Evolutionary conservation across 108 stramenopile species (phyloP).

Genomic region (Mediolabrus comicus): DNA sequence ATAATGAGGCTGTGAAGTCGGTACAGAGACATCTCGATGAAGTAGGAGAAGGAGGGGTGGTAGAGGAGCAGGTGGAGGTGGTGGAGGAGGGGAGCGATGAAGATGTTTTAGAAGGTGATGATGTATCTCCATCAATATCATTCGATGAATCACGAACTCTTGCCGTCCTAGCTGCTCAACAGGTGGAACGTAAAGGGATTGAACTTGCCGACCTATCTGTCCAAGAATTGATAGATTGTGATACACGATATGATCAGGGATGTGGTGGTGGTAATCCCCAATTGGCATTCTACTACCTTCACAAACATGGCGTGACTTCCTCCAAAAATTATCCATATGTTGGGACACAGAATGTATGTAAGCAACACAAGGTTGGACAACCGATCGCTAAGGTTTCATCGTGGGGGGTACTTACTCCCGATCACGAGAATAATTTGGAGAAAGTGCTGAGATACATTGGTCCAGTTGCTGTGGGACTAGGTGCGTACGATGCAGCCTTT

Average conservation of each 20-base stretch:
- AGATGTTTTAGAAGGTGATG: not conserved
- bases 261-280: constrained; percentile 93
- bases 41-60: not conserved
- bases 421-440: constrained; percentile 72
- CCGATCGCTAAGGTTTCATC: constrained; percentile 70
- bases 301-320: constrained; percentile 63
- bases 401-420: constrained; percentile 68
- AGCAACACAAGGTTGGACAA: constrained; percentile 19
- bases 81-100: not conserved
- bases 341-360: constrained; percentile 41
- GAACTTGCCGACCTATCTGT: constrained; percentile 60
- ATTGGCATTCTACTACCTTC: constrained; percentile 84
- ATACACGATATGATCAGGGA: constrained; percentile 76
- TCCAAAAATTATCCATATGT: constrained; percentile 67
- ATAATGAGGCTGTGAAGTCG: not conserved
- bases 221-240: constrained; percentile 93
- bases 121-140: too few species aligned
- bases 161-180: constrained; percentile 37
- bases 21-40: not conserved
- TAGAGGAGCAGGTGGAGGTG: too few species aligned
- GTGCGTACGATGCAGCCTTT: constrained; percentile 68
- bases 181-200: constrained; percentile 51
- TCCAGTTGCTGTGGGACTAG: constrained; percentile 74
- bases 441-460: constrained; percentile 73
- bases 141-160: constrained; percentile 1